phyloP scores from a whole-genome alignment of 2,329 filamentous ascomycete genomes.

The Paraphoma sp. region DNA sequence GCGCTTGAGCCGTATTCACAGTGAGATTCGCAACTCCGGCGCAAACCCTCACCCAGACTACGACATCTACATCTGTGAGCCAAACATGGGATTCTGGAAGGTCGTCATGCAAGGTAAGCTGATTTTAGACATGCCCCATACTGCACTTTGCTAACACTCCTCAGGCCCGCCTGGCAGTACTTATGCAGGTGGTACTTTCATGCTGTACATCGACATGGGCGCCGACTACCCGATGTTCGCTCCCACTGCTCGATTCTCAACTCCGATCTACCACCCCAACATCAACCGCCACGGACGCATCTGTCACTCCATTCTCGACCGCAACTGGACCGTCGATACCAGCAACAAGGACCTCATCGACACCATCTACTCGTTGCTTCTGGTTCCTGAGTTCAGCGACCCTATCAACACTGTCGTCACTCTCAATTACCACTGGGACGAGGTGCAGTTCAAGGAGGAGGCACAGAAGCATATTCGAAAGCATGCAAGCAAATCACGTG shows the following conservation, averaged over 20 bases:
- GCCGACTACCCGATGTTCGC: constrained; percentile 46
- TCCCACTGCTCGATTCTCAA: constrained; percentile 46
- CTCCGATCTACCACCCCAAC: constrained; percentile 48
- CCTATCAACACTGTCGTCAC: constrained; percentile 41
- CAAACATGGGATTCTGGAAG: constrained; percentile 51
- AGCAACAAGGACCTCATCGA: constrained; percentile 41
- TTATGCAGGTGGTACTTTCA: constrained; percentile 42
- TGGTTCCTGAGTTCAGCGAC: constrained; percentile 38
- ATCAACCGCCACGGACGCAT: constrained; percentile 47
- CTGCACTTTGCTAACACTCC: not conserved
- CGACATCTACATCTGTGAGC: constrained; percentile 50
- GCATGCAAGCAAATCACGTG: constrained; percentile 37
- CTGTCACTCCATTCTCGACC: constrained; percentile 44
- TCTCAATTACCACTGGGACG: constrained; percentile 41
- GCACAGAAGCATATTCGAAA: constrained; percentile 34
- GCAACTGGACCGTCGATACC: constrained; percentile 48
- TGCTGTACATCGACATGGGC: constrained; percentile 47
- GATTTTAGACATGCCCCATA: not conserved
- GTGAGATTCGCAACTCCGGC: constrained; percentile 44
- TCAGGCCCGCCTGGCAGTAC: constrained; percentile 31
- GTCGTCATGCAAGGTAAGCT: constrained; percentile 43
- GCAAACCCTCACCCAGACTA: constrained; percentile 39
- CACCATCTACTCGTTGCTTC: constrained; percentile 43
- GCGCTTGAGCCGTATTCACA: constrained; percentile 33
- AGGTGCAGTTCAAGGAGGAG: constrained; percentile 40